A percentile compares a stretch with the other conserved stretches of the same genome.
Conservation (phyloP, 352 stramenopile species). For the Pythium brassicae region DNA sequence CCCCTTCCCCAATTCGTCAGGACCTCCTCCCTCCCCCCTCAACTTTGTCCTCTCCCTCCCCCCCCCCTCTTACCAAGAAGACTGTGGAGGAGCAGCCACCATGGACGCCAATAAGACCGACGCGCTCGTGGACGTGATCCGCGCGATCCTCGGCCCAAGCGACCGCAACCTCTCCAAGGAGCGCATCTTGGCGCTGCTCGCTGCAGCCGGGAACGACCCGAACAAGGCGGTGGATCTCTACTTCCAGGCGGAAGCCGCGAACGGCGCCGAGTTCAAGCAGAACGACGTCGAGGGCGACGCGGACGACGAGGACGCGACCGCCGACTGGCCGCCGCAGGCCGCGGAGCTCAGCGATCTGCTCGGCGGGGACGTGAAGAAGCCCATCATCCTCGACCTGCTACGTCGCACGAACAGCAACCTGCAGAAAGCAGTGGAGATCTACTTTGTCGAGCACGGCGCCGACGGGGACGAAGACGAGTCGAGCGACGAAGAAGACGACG, state of each 20-base stretch:
- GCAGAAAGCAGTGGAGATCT: constrained; percentile 76
- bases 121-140: constrained; percentile 71
- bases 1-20: background rate
- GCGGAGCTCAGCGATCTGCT: constrained; percentile 68
- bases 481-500: constrained; percentile 43
- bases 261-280: constrained; percentile 31
- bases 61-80: background rate
- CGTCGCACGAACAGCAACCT: constrained; percentile 65
- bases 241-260: constrained; percentile 57
- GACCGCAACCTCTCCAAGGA: constrained; percentile 52
- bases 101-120: constrained; percentile 56
- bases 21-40: background rate
- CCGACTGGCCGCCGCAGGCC: constrained; percentile 38
- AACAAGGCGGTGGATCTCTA: constrained; percentile 83
- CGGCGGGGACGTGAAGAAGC: constrained; percentile 51
- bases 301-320: constrained; percentile 28
- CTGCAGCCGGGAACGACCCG: constrained; percentile 55
- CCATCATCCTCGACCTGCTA: constrained; percentile 53
- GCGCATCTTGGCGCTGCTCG: constrained; percentile 59
- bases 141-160: constrained; percentile 65
- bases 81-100: background rate
- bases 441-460: constrained; percentile 60
- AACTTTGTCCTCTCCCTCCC: background rate
- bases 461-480: constrained; percentile 36
- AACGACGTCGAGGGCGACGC: constrained; percentile 51